Evolutionary conservation across 2,329 filamentous ascomycete genomes (phyloP), one percentile per base, ranked within the genome.

Genomic region (Penicillium italicum): DNA sequence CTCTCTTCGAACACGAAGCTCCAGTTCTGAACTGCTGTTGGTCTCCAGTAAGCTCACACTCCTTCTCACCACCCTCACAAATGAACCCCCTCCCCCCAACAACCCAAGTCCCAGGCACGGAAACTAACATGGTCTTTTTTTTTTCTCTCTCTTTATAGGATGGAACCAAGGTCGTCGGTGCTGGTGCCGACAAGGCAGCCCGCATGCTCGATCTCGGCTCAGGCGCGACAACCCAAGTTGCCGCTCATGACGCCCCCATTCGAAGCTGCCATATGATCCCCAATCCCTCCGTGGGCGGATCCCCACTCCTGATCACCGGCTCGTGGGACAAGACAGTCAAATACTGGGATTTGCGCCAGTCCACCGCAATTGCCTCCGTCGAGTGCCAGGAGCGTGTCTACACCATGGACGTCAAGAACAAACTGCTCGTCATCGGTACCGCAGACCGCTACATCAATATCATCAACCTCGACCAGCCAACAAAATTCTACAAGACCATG

Each of bases 391-490:
- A 84, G 58, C 79, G 81, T 52, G 74, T 84, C 50, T 99, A 97
- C 77, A 87, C 89, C 38, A 91, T 99, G 86, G 93, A 97, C 66
- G 88, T 95, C 47, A 87, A 87, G 69, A 87, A 93, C 71, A 88
- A 94, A 67, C 82, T 99, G 48, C 84, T 97, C 40, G 94, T 99
- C 20, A 81, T 97, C 55, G 94, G 89, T 59, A 97, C 92, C 0
- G 94, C 94, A 12, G 94, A 99, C 71, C 86, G 94, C 58, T 96
- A 95, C 76, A 96, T 99, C 80, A 92, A 97, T 73, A 88, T 99
- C 60, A 82, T 99, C 76, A 91, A 96, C 76, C 84, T 99, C 53
- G 87, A 88, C 70, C 87, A 95, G 58, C 94, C 94, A 4, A 85
- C 84, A 50, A 91, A 90, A 67, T 91, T 97, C 75, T 97, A 96